Conservation (phyloP, 441 rosid genomes). For the Melastoma candidum region DNA sequence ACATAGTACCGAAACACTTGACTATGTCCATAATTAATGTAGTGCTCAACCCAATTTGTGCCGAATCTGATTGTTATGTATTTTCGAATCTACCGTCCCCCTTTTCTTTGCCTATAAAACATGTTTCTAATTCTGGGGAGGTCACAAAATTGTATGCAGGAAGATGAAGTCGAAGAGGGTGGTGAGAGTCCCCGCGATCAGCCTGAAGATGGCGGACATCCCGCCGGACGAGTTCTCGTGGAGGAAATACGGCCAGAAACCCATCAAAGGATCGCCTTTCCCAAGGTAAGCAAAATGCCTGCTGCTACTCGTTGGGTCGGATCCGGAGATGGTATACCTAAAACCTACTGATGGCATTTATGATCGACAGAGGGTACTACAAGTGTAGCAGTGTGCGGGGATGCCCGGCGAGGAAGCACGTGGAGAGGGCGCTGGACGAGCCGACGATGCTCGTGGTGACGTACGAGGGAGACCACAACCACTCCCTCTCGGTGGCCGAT, state of each 20-base stretch:
- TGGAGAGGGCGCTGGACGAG: slow-evolving; percentile 79
- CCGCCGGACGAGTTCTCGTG: slow-evolving; percentile 75
- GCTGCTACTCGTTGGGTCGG: too few species aligned
- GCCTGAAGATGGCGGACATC: slow-evolving; percentile 56
- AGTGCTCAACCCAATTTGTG: too few species aligned
- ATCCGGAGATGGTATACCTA: too few species aligned
- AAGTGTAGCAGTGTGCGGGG: slow-evolving; percentile 95
- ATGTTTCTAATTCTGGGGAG: too few species aligned
- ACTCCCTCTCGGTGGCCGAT: slow-evolving; percentile 52
- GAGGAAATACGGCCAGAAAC: slow-evolving; percentile 72
- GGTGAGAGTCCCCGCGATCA: slow-evolving; percentile 61
- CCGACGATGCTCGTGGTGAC: slow-evolving; percentile 71
- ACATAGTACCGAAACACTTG: too few species aligned
- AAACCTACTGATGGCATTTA: not conserved
- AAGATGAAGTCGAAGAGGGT: slow-evolving; percentile 43
- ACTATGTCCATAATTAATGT: too few species aligned
- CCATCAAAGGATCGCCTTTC: slow-evolving; percentile 74
- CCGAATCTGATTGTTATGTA: too few species aligned
- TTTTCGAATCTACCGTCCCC: too few species aligned
- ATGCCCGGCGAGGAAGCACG: slow-evolving; percentile 94
- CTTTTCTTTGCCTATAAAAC: too few species aligned
- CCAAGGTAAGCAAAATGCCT: slow-evolving; percentile 33
- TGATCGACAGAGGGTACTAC: slow-evolving; percentile 70
- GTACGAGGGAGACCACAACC: slow-evolving; percentile 89
- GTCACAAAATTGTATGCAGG: slow-evolving; percentile 16